phyloP scores from a whole-genome alignment of 306 rosid genomes.

The Prunus campanulata region DNA sequence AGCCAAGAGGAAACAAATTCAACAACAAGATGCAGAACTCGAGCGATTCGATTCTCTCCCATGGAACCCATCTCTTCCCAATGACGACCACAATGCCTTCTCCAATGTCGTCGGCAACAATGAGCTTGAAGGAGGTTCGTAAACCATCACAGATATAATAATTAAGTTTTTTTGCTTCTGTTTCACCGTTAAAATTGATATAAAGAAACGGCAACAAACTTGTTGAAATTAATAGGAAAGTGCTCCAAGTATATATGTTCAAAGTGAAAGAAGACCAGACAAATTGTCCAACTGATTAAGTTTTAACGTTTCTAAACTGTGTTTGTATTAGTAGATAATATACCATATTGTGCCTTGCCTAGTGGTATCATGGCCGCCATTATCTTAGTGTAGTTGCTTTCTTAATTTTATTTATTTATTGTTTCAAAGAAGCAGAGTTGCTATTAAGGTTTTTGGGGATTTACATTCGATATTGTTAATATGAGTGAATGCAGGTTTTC shows the following conservation, averaged over 20 bases:
- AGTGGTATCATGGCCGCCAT: no score
- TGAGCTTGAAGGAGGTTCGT: conserved; percentile 84
- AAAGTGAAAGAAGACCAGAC: no score
- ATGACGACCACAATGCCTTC: conserved; percentile 42
- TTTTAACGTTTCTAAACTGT: no score
- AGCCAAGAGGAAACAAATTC: conserved; percentile 39
- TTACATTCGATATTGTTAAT: neutral
- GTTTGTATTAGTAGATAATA: no score
- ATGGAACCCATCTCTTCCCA: conserved; percentile 62
- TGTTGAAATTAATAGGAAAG: no score
- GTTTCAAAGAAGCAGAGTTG: neutral
- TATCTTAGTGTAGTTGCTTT: neutral
- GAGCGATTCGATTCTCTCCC: conserved; percentile 61
- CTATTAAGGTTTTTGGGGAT: neutral
- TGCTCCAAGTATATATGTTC: no score
- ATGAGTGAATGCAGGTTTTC: conserved; percentile 54
- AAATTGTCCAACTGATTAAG: no score
- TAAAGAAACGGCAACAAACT: no score
- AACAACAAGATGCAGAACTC: conserved; percentile 39
- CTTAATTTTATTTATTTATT: neutral
- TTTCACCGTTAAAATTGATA: no score
- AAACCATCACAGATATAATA: no score
- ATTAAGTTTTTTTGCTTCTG: no score
- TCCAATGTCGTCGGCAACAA: conserved; percentile 54
- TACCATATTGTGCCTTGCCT: no score